Evolutionary conservation across 2,329 filamentous ascomycete genomes (phyloP).

Genomic region (Exophiala bonariae): DNA sequence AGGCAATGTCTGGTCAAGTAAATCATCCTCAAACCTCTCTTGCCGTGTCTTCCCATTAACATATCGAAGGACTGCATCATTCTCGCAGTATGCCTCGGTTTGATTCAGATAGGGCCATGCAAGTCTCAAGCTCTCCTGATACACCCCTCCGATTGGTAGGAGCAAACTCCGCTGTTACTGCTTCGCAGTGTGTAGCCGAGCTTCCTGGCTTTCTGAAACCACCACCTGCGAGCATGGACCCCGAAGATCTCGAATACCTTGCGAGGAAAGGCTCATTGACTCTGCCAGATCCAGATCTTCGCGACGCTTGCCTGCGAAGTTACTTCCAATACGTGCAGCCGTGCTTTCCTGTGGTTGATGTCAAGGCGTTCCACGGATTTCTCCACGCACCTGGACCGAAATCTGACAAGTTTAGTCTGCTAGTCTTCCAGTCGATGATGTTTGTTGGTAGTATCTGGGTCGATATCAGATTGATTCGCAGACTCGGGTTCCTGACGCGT

Average conservation of each 20-base stretch:
- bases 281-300: conserved; percentile 67
- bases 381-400: too few relatives aligned
- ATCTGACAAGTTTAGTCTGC: conserved; percentile 67
- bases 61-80: neutral
- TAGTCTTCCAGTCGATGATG: conserved; percentile 92
- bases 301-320: conserved; percentile 77
- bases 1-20: too few relatives aligned
- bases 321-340: conserved; percentile 89
- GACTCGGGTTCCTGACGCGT: conserved; percentile 72
- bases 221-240: conserved; percentile 70
- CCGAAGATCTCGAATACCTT: conserved; percentile 80
- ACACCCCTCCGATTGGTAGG: neutral
- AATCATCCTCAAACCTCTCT: too few relatives aligned
- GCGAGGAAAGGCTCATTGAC: conserved; percentile 79
- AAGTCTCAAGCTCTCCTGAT: neutral
- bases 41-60: neutral
- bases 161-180: too few relatives aligned
- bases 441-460: conserved; percentile 86
- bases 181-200: neutral
- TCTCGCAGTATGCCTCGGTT: neutral
- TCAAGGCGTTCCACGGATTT: neutral
- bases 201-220: conserved; percentile 67
- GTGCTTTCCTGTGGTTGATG: conserved; percentile 82
- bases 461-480: conserved; percentile 74
- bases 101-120: neutral